Conservation (phyloP, 768 basidiomycete species). For the Artomyces pyxidatus region DNA sequence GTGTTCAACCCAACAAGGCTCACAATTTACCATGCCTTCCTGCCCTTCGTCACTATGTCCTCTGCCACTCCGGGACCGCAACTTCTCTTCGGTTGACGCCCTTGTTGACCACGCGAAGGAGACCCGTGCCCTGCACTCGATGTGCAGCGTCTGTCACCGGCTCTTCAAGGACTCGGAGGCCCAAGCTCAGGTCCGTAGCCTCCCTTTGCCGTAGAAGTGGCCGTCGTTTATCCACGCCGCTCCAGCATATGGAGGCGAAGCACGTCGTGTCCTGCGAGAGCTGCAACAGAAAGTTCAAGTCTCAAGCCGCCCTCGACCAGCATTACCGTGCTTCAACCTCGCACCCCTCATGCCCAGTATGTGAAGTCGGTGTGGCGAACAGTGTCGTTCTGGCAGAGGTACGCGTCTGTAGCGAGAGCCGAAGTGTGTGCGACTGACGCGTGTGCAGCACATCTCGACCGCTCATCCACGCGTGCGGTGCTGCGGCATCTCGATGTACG, state of each 20-base stretch:
- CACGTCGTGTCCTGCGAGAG: background rate
- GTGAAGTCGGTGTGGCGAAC: background rate
- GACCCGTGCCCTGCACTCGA: background rate
- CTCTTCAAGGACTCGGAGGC: background rate
- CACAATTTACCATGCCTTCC: background rate
- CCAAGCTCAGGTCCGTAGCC: background rate
- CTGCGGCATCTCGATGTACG: conserved; percentile 2
- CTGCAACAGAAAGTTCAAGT: background rate
- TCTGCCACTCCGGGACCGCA: background rate
- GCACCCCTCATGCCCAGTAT: background rate
- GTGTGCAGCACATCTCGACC: background rate
- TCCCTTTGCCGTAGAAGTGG: background rate
- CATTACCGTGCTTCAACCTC: background rate
- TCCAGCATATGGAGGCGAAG: background rate
- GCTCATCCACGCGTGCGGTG: conserved; percentile 1
- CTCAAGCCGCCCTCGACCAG: background rate
- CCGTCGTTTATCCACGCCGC: background rate
- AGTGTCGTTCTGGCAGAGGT: background rate
- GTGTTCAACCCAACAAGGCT: no score
- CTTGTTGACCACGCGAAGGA: background rate
- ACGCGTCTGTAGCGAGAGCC: no score
- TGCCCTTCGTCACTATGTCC: background rate
- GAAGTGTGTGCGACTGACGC: background rate
- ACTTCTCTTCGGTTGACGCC: background rate
- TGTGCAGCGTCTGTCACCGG: background rate